Evolutionary conservation across 306 rosid species (phyloP).

Genomic region (Gastrolobium villosum): DNA sequence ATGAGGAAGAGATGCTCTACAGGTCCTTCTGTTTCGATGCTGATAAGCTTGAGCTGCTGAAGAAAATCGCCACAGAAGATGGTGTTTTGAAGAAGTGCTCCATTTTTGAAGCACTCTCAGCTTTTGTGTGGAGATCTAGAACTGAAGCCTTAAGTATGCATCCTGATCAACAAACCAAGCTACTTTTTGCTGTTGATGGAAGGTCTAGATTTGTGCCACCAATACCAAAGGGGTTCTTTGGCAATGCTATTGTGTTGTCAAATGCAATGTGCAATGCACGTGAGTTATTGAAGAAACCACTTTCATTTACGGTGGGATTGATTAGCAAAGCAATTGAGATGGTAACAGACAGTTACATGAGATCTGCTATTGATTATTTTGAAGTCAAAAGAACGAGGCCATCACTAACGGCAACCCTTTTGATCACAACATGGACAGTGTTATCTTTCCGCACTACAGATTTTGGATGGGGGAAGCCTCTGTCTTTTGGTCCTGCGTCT

Average conservation of each 20-base stretch:
- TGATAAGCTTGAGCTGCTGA: constrained; percentile 58
- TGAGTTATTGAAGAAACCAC: constrained; percentile 55
- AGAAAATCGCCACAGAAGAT: constrained; percentile 63
- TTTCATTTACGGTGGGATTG: constrained; percentile 56
- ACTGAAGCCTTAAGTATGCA: constrained; percentile 62
- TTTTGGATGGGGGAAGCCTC: constrained; percentile 78
- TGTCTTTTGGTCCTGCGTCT: constrained; percentile 64
- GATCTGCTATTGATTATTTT: constrained; percentile 72
- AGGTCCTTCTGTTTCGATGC: constrained; percentile 62
- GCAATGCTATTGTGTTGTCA: constrained; percentile 71
- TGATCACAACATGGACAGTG: constrained; percentile 72
- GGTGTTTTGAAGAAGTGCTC: constrained; percentile 60
- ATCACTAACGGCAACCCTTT: constrained; percentile 65
- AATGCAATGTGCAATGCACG: constrained; percentile 56
- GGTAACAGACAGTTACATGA: constrained; percentile 66
- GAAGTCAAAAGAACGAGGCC: constrained; percentile 72
- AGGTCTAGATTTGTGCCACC: constrained; percentile 65
- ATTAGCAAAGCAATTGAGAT: constrained; percentile 60
- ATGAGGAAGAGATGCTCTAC: constrained; percentile 54
- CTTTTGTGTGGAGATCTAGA: constrained; percentile 78
- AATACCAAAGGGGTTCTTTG: constrained; percentile 64
- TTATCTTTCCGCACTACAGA: constrained; percentile 58
- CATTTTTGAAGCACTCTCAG: constrained; percentile 69
- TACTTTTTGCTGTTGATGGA: constrained; percentile 75
- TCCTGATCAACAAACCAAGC: constrained; percentile 66